Percentiles rank a stretch among this genome's conserved stretches.
phyloP scores from a whole-genome alignment of 495 filamentous ascomycete genomes.

The Hyaloscypha finlandica region DNA sequence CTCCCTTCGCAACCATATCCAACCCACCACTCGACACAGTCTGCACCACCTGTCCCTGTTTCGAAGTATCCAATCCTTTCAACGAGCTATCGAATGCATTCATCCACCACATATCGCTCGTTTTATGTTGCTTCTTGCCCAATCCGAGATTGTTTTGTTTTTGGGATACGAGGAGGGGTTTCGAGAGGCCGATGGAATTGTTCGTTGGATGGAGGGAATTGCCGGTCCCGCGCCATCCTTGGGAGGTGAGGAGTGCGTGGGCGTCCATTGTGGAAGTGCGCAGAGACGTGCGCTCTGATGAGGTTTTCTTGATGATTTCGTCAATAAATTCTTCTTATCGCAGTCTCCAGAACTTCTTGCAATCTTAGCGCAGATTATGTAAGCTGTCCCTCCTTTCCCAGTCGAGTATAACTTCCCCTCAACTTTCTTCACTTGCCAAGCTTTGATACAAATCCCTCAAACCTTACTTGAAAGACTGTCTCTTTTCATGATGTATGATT shows the following conservation, averaged over 20 bases:
- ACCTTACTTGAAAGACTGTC: not conserved
- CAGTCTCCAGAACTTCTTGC: not conserved
- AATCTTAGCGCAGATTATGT: conserved; percentile 2
- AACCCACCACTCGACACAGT: conserved; percentile 52
- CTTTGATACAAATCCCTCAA: not conserved
- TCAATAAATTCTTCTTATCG: conserved; percentile 3
- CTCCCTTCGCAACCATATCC: conserved; percentile 48
- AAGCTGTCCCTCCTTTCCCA: not conserved
- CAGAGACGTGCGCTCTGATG: not conserved
- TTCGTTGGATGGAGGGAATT: conserved; percentile 69
- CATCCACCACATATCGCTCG: conserved; percentile 78
- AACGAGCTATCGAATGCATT: conserved; percentile 78
- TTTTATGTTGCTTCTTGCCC: conserved; percentile 65
- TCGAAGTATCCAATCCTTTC: conserved; percentile 63
- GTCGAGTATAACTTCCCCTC: not conserved
- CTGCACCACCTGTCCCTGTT: conserved; percentile 49
- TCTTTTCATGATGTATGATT: not conserved
- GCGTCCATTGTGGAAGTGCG: conserved; percentile 58
- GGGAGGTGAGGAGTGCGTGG: conserved; percentile 67
- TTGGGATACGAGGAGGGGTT: conserved; percentile 67
- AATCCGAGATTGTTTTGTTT: conserved; percentile 71
- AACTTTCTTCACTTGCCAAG: not conserved
- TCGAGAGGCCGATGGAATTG: conserved; percentile 64
- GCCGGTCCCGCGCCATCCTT: conserved; percentile 79
- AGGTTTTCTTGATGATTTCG: not conserved